Evolutionary conservation across 805 yeast species (phyloP).

Genomic region (Tanozyma kutaoensis): DNA sequence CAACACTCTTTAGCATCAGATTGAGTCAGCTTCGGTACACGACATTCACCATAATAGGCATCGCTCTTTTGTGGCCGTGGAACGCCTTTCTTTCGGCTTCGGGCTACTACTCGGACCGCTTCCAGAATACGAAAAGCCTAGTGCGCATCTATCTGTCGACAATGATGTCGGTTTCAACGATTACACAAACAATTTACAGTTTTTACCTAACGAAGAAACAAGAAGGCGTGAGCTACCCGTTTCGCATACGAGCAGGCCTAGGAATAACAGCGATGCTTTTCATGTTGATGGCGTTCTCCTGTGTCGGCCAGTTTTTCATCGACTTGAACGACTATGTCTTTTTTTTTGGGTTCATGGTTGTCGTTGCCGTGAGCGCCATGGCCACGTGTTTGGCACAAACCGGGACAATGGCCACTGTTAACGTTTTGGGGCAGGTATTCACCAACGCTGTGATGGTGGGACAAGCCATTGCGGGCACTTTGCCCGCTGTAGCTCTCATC

Average conservation of each 20-base stretch:
- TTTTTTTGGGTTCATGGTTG: conserved; percentile 42
- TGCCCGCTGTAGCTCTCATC: conserved; percentile 67
- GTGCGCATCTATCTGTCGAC: conserved; percentile 59
- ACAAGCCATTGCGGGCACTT: conserved; percentile 86
- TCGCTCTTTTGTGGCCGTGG: conserved; percentile 89
- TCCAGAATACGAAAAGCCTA: conserved; percentile 34
- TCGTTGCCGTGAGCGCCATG: conserved; percentile 52
- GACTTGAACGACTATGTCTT: conserved; percentile 25
- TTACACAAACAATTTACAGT: conserved; percentile 49
- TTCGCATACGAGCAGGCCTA: conserved; percentile 50
- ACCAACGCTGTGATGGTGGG: conserved; percentile 93
- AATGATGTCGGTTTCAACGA: conserved; percentile 78
- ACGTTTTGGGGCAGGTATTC: conserved; percentile 58
- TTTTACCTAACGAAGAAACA: conserved; percentile 55
- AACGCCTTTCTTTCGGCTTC: conserved; percentile 82
- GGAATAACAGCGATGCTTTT: conserved; percentile 45
- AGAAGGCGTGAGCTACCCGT: conserved; percentile 39
- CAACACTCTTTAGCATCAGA: conserved; percentile 3
- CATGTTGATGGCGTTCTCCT: conserved; percentile 39
- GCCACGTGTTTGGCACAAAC: conserved; percentile 82
- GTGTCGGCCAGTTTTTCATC: conserved; percentile 21
- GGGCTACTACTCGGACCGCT: conserved; percentile 57
- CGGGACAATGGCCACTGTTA: conserved; percentile 80
- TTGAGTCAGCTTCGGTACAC: conserved; percentile 29
- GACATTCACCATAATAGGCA: conserved; percentile 57